Evolutionary conservation across 176 grass and related monocot genomes (phyloP).

Genomic region (Thalia dealbata): DNA sequence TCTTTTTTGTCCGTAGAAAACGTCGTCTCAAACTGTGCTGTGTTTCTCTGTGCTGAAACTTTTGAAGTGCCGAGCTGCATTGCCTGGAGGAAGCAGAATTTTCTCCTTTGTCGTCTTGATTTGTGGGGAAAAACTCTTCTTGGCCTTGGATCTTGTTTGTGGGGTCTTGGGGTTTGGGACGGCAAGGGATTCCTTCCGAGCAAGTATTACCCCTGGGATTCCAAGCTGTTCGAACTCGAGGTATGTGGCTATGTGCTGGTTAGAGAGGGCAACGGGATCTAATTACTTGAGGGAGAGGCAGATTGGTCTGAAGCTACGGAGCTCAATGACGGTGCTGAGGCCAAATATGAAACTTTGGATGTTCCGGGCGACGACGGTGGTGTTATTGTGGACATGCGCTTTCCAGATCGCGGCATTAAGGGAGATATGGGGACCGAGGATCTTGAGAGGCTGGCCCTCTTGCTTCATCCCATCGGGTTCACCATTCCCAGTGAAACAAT

Average conservation of each 20-base stretch:
- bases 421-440: conserved; percentile 56
- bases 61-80: background rate
- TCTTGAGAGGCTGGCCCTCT: conserved; percentile 69
- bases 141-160: background rate
- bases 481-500: background rate
- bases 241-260: conserved; percentile 36
- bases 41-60: no score
- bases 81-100: background rate
- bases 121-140: background rate
- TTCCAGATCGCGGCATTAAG: conserved; percentile 59
- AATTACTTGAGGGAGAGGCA: conserved; percentile 2
- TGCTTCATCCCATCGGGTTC: conserved; percentile 43
- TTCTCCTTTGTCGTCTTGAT: background rate
- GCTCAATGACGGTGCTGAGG: conserved; percentile 23
- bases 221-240: conserved; percentile 11
- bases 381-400: conserved; percentile 68
- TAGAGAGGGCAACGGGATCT: conserved; percentile 28
- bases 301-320: conserved; percentile 30
- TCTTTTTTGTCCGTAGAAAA: no score
- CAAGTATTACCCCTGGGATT: background rate
- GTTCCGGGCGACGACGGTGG: conserved; percentile 37
- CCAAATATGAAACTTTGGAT: conserved; percentile 75
- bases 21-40: no score
- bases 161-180: background rate
- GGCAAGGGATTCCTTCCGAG: background rate